Percentiles rank a stretch among this genome's conserved stretches.
Conservation (phyloP, 2,329 filamentous ascomycete species). For the Aspergillus luchuensis region DNA sequence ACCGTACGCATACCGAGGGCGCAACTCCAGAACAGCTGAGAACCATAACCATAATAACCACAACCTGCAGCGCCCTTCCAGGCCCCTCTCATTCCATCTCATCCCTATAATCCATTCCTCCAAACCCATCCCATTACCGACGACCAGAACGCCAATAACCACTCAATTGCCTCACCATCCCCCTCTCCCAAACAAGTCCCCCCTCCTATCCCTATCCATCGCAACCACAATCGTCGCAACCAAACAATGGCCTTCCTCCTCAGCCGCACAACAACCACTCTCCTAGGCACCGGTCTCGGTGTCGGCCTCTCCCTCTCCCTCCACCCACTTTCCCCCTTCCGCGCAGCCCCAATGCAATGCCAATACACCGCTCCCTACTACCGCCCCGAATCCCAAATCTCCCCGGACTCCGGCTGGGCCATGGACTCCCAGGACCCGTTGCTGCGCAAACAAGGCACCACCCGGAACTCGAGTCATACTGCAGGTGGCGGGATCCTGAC, state of each 20-base stretch:
- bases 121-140: neutral
- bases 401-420: constrained; percentile 30
- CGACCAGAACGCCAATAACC: neutral
- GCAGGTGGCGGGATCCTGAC: constrained; percentile 29
- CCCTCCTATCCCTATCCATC: neutral
- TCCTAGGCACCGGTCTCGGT: constrained; percentile 39
- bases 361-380: constrained; percentile 36
- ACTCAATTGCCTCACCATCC: neutral
- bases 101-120: neutral
- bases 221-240: constrained; percentile 2
- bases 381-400: constrained; percentile 19
- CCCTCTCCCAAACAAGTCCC: neutral
- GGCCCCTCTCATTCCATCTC: constrained; percentile 13
- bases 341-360: constrained; percentile 39
- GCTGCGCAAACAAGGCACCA: constrained; percentile 30
- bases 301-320: constrained; percentile 39
- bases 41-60: constrained; percentile 6
- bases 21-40: neutral
- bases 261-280: constrained; percentile 26
- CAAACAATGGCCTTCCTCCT: constrained; percentile 32
- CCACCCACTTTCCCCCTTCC: constrained; percentile 38
- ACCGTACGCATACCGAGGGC: constrained; percentile 7
- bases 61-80: constrained; percentile 9
- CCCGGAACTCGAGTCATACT: constrained; percentile 4
- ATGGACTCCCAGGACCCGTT: constrained; percentile 26